Percentiles rank a stretch among this genome's conserved stretches.
phyloP scores from a whole-genome alignment of 805 yeast species.

The Teunomyces panamensis region DNA sequence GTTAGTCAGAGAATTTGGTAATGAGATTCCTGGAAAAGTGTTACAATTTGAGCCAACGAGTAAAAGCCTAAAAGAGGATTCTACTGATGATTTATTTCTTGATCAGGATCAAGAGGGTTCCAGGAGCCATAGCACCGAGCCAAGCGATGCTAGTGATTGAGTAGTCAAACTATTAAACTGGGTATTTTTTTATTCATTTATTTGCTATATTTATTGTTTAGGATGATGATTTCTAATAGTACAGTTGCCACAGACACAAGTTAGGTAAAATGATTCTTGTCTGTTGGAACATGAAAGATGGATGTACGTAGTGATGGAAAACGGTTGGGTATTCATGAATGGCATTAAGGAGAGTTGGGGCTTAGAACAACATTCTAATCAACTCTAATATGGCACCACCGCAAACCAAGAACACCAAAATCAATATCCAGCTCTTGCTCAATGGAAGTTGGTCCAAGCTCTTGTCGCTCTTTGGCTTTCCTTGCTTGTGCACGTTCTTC shows the following conservation, averaged over 20 bases:
- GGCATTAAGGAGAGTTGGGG: background rate
- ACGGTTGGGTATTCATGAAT: background rate
- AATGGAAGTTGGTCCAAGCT: conserved; percentile 48
- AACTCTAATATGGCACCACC: conserved; percentile 84
- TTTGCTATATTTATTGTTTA: conserved; percentile 1
- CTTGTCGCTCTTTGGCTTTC: conserved; percentile 54
- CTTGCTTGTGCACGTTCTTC: conserved; percentile 68
- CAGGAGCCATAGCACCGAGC: conserved; percentile 1
- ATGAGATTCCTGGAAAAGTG: conserved; percentile 7
- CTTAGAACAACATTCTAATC: conserved; percentile 50
- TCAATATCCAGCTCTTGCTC: conserved; percentile 61
- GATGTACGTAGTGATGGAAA: background rate
- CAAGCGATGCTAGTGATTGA: background rate
- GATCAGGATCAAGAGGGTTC: background rate
- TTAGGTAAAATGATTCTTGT: background rate
- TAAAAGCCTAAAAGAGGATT: background rate
- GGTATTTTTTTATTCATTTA: background rate
- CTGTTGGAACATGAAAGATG: too few relatives aligned
- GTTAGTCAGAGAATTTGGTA: conserved; percentile 24
- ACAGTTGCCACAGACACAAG: background rate
- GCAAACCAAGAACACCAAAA: conserved; percentile 62
- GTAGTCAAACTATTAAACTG: background rate
- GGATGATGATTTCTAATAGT: conserved; percentile 1
- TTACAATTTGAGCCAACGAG: conserved; percentile 1
- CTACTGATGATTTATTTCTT: background rate